Evolutionary conservation across 2,329 filamentous ascomycete genomes (phyloP).

Genomic region (Aspergillus brasiliensis): DNA sequence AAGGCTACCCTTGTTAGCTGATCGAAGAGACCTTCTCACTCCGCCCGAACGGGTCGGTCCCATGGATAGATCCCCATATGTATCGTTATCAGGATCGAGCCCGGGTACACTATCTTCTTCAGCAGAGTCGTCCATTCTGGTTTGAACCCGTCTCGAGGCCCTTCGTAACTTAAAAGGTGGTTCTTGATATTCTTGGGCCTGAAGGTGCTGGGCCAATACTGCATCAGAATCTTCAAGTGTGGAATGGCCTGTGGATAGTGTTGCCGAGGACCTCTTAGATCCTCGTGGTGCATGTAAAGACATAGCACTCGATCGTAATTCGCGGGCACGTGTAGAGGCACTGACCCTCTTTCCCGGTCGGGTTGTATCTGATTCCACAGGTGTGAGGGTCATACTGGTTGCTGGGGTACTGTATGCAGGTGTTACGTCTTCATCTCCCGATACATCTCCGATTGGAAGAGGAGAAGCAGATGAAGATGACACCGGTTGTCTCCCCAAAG

Average conservation of each 20-base stretch:
- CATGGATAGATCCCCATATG: slow-evolving; percentile 19
- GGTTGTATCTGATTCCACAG: slow-evolving; percentile 46
- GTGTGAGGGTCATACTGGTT: slow-evolving; percentile 61
- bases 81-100: slow-evolving; percentile 13
- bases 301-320: slow-evolving; percentile 54
- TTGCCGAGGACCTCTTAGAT: slow-evolving; percentile 49
- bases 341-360: slow-evolving; percentile 37
- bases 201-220: slow-evolving; percentile 58
- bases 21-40: slow-evolving; percentile 15
- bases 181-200: slow-evolving; percentile 56
- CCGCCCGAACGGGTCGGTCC: slow-evolving; percentile 19
- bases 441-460: slow-evolving; percentile 42
- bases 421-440: slow-evolving; percentile 42
- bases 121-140: slow-evolving; percentile 28
- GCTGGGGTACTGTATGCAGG: slow-evolving; percentile 63
- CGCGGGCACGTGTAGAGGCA: slow-evolving; percentile 49
- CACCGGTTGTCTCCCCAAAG: slow-evolving; percentile 27
- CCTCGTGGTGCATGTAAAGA: slow-evolving; percentile 30
- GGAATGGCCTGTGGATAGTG: slow-evolving; percentile 43
- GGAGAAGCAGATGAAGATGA: slow-evolving; percentile 37
- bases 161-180: slow-evolving; percentile 41
- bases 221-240: slow-evolving; percentile 47
- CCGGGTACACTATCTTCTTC: slow-evolving; percentile 19
- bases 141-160: slow-evolving; percentile 17
- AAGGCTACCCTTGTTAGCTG: slow-evolving; percentile 12